Percentiles rank a stretch among this genome's conserved stretches.
Evolutionary conservation across 768 basidiomycete species (phyloP).

Genomic region (Boletellus emodensis): DNA sequence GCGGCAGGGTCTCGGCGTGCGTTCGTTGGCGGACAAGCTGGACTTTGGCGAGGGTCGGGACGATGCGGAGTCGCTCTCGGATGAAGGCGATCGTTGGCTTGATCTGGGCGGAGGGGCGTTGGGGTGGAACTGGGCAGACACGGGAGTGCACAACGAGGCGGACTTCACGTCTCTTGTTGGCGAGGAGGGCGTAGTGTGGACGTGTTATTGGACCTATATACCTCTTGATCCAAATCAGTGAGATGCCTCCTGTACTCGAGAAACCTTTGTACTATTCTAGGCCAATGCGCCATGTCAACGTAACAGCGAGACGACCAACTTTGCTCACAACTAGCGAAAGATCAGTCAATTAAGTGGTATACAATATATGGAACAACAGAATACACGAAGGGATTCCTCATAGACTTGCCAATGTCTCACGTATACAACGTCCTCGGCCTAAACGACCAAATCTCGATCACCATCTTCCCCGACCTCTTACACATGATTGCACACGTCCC

Average conservation of each 20-base stretch:
- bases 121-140: conserved; percentile 24
- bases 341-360: background rate
- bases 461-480: conserved; percentile 74
- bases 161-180: conserved; percentile 12
- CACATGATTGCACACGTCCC: conserved; percentile 80
- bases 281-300: no score
- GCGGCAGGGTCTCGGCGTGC: conserved; percentile 11
- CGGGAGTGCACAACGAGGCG: background rate
- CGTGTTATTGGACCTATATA: conserved; percentile 16
- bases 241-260: no score
- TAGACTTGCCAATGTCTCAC: conserved; percentile 9
- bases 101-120: conserved; percentile 19
- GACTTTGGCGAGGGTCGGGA: conserved; percentile 1
- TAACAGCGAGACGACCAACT: no score
- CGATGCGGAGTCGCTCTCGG: background rate
- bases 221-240: background rate
- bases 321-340: background rate
- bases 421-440: conserved; percentile 34
- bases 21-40: conserved; percentile 5
- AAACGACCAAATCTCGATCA: conserved; percentile 85
- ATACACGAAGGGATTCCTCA: conserved; percentile 6
- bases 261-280: no score
- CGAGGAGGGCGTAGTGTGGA: conserved; percentile 1
- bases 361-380: conserved; percentile 7
- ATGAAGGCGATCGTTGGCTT: background rate